Percentiles rank a stretch among this genome's conserved stretches.
Conservation (phyloP, 192 early-diverging fungal species). For the Podila epigama region DNA sequence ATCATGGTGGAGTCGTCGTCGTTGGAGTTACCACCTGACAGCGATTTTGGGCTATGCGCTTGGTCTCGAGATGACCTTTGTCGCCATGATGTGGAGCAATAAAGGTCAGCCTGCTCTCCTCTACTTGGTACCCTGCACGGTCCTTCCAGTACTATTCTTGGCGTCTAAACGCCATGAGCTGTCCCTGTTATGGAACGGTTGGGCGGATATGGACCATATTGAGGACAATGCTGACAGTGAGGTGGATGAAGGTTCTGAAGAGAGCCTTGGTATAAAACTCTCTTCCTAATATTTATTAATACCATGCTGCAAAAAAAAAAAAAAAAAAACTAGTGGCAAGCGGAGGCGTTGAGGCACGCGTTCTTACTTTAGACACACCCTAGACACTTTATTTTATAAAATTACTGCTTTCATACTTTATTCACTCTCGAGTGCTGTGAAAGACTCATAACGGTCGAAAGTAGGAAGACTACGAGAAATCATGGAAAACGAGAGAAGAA, state of each 20-base stretch:
- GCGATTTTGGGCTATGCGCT: constrained; percentile 39
- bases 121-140: constrained; percentile 45
- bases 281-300: too few relatives aligned
- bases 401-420: too few relatives aligned
- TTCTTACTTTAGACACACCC: too few relatives aligned
- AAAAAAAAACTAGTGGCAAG: too few relatives aligned
- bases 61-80: constrained; percentile 49
- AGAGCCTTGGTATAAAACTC: too few relatives aligned
- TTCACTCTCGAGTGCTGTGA: too few relatives aligned
- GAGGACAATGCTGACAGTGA: neutral
- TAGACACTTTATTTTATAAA: too few relatives aligned
- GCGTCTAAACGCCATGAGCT: constrained; percentile 40
- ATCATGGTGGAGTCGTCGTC: constrained; percentile 11
- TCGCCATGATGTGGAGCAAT: constrained; percentile 51
- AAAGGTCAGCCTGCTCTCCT: constrained; percentile 48
- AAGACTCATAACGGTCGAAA: too few relatives aligned
- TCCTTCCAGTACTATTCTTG: constrained; percentile 39
- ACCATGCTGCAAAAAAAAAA: too few relatives aligned
- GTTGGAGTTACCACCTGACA: constrained; percentile 49
- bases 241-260: constrained; percentile 1
- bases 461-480: too few relatives aligned
- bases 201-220: constrained; percentile 18
- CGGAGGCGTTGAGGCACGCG: too few relatives aligned
- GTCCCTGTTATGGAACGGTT: constrained; percentile 46
- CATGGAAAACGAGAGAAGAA: too few relatives aligned